These are phyloP conservation scores for Pestalotiopsis sp. DNA, from an alignment of 2,329 filamentous ascomycete species.

Conservation along the genomic window DNA sequence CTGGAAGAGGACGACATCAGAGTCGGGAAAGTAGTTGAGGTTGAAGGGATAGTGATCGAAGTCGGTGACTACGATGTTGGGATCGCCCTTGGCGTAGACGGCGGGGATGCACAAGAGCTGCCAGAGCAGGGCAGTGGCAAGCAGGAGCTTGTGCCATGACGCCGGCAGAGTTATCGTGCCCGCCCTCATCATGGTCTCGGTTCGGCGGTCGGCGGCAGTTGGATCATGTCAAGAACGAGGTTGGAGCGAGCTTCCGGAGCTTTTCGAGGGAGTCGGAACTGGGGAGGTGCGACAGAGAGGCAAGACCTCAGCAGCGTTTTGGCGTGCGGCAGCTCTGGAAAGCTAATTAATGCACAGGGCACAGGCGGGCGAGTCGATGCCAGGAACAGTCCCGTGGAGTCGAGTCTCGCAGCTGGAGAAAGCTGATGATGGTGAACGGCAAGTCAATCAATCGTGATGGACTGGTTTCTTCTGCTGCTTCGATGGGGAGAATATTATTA, in stretches of 20 bases:
- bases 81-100: constrained; percentile 61
- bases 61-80: constrained; percentile 64
- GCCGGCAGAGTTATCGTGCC: constrained; percentile 48
- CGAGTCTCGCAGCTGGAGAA: background rate
- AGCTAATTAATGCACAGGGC: background rate
- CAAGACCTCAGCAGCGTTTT: constrained; percentile 9
- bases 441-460: background rate
- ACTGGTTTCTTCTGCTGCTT: background rate
- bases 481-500: background rate
- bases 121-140: constrained; percentile 16
- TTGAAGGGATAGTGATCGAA: constrained; percentile 70
- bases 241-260: constrained; percentile 3
- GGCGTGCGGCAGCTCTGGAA: background rate
- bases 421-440: background rate
- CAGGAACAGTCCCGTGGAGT: background rate
- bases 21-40: constrained; percentile 90
- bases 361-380: background rate
- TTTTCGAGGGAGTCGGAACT: constrained; percentile 13
- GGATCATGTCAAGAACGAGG: constrained; percentile 45
- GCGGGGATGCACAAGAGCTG: constrained; percentile 38
- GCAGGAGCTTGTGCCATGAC: constrained; percentile 15
- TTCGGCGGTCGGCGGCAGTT: constrained; percentile 30
- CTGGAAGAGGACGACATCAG: constrained; percentile 77
- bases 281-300: constrained; percentile 53
- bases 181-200: constrained; percentile 56